Evolutionary conservation across 805 yeast species (phyloP), one percentile per base, ranked within the genome.

Genomic region (Lipomyces yamanashiensis): DNA sequence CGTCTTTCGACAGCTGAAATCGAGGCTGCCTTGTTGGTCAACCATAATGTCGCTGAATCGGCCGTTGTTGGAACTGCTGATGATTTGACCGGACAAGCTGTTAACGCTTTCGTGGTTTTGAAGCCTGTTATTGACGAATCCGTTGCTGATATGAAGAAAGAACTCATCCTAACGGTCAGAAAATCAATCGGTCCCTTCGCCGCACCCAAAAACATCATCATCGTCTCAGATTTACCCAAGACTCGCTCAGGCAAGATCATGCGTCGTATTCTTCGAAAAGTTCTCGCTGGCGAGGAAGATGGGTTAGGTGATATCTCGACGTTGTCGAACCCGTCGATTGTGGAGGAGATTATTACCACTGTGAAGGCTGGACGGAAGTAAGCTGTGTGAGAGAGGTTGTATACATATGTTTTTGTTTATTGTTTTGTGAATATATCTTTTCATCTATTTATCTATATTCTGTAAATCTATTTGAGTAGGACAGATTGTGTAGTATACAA

Each of bases 171-270:
- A 78, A 90, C 91, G 67, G 97, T 95, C 56, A 86, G 99, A 78
- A 88, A 90, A 76, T 91, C 88, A 74, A 92, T 92, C 76, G 97
- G 97, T 51, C 86, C 86, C 54, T 91, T 91, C 78, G 99, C 99
- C 21, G 96, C 98, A 62, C 99, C 99, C 74, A 92, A 92, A 78
- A 81, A 87, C 63, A 87, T 92, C 63, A 81, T 88, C 71, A 79
- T 92, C 64, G 96, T 93, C 61, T 87, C 86, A 65, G 98, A 95
- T 75, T 85, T 95, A 77, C 99, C 99, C 79, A 95, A 93, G 85
- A 95, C 99, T 28, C 87, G 99, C 81, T 91, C 97, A 10, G 99
- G 99, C 72, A 95, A 95, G 84, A 93, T 95, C 75, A 93, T 95
- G 96, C 89, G 99, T 83, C 90, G 99, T 82, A 89, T 95, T 67